Conservation (phyloP, 164 flowering plant genomes). For the Macadamia tetraphylla region DNA sequence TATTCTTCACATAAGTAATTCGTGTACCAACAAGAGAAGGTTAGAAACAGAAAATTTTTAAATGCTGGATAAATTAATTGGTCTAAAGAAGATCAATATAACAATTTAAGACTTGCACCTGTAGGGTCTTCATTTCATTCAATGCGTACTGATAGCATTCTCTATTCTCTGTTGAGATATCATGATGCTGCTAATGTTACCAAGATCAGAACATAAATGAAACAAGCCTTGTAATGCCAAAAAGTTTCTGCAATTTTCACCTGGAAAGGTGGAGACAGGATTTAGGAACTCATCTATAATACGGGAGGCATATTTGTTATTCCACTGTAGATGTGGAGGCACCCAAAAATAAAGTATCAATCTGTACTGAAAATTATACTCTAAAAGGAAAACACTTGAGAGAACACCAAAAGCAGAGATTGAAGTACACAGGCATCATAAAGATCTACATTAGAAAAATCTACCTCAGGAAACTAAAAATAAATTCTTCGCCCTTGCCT, state of each 20-base stretch:
- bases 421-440: too few relatives aligned
- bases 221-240: background rate
- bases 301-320: background rate
- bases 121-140: slow-evolving; percentile 46
- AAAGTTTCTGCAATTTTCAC: background rate
- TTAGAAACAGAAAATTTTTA: background rate
- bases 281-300: background rate
- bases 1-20: background rate
- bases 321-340: too few relatives aligned
- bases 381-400: too few relatives aligned
- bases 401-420: too few relatives aligned
- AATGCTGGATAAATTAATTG: background rate
- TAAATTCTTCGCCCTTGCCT: too few relatives aligned
- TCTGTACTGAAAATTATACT: too few relatives aligned
- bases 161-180: slow-evolving; percentile 7
- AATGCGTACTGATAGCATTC: slow-evolving; percentile 30
- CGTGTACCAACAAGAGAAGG: background rate
- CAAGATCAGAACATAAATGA: background rate
- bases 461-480: too few relatives aligned
- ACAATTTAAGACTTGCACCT: slow-evolving; percentile 23
- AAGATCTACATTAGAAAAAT: too few relatives aligned
- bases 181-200: background rate
- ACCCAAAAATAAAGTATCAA: too few relatives aligned
- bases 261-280: background rate
- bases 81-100: background rate